Conservation (phyloP, 2,329 filamentous ascomycete genomes). For the Bretziella fagacearum region DNA sequence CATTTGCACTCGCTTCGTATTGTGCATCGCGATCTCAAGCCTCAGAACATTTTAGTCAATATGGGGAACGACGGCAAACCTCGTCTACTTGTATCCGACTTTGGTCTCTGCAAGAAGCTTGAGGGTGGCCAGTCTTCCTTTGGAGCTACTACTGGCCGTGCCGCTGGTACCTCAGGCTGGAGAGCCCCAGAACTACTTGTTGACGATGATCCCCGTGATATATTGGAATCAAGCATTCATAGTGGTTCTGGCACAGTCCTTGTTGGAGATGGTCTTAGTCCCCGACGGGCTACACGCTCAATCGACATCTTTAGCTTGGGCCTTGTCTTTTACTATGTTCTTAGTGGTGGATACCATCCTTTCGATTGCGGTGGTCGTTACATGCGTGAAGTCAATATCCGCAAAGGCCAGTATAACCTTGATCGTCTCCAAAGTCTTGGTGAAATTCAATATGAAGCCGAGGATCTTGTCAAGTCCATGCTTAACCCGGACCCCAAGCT, state of each 20-base stretch:
- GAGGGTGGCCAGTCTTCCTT: constrained; percentile 91
- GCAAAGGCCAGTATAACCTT: constrained; percentile 67
- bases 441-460: constrained; percentile 71
- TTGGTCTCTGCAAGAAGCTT: constrained; percentile 92
- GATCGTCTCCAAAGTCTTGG: constrained; percentile 57
- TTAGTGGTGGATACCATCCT: constrained; percentile 80
- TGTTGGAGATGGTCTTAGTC: constrained; percentile 25
- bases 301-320: constrained; percentile 97
- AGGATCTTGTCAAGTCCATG: constrained; percentile 77
- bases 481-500: constrained; percentile 34
- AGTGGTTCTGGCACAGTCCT: constrained; percentile 45
- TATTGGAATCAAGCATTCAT: constrained; percentile 14
- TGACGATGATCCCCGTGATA: constrained; percentile 47
- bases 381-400: constrained; percentile 94
- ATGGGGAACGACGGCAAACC: constrained; percentile 53
- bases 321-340: constrained; percentile 97
- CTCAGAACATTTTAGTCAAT: constrained; percentile 86
- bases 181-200: constrained; percentile 84
- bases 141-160: constrained; percentile 82
- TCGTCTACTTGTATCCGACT: constrained; percentile 90
- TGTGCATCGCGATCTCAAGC: constrained; percentile 92
- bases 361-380: constrained; percentile 90
- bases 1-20: constrained; percentile 86
- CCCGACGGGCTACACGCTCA: constrained; percentile 72
- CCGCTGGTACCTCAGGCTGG: constrained; percentile 88